Percentiles rank a stretch among this genome's conserved stretches.
phyloP scores from a whole-genome alignment of 2,329 filamentous ascomycete species.

The Tolypocladium endophyticum region DNA sequence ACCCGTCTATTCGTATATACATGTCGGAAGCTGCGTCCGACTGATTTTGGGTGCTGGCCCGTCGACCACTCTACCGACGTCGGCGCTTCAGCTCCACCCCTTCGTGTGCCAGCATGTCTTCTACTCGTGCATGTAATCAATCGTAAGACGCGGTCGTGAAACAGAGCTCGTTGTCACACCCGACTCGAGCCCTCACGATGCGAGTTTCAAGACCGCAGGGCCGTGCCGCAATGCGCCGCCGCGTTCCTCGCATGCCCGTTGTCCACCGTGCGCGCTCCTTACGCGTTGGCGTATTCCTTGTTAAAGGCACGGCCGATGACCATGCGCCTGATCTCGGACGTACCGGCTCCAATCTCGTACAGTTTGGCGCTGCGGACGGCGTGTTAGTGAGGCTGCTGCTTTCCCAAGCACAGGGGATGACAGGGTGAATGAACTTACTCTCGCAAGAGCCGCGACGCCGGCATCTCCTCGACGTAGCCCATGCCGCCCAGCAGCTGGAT shows the following conservation, averaged over 20 bases:
- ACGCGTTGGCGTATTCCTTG: conserved; percentile 56
- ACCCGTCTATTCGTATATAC: too few relatives aligned
- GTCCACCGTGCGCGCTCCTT: neutral
- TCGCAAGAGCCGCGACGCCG: conserved; percentile 72
- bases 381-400: conserved; percentile 11
- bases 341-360: conserved; percentile 96
- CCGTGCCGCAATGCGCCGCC: neutral
- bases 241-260: neutral
- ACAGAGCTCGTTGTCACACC: neutral
- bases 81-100: neutral
- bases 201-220: too few relatives aligned
- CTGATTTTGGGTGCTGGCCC: too few relatives aligned
- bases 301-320: conserved; percentile 91
- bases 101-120: neutral
- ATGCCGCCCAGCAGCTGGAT: conserved; percentile 91
- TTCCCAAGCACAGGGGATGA: neutral
- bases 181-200: neutral
- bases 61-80: neutral
- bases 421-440: conserved; percentile 35
- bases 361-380: conserved; percentile 48
- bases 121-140: neutral
- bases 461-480: conserved; percentile 93
- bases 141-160: neutral
- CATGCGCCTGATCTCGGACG: conserved; percentile 87
- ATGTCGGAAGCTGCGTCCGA: too few relatives aligned